Percentiles rank a stretch among this genome's conserved stretches.
These are phyloP conservation scores for Talaromyces sp. DNA, from an alignment of 2,329 filamentous ascomycete genomes.

Conservation along the genomic window DNA sequence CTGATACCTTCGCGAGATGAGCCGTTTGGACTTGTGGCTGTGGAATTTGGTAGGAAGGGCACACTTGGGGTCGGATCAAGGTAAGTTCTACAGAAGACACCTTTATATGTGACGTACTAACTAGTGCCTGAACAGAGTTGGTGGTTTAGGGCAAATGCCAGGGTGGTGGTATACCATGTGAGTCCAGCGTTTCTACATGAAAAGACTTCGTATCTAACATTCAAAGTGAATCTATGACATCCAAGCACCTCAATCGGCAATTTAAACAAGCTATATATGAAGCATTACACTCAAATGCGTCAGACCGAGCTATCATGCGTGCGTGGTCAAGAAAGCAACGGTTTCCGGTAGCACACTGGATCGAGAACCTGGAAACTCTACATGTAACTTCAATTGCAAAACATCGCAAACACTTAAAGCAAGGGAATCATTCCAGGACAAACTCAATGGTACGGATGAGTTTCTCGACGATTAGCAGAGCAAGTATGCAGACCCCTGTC, in stretches of 20 bases:
- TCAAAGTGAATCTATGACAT: slow-evolving; percentile 49
- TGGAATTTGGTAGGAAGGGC: slow-evolving; percentile 60
- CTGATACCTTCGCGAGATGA: slow-evolving; percentile 62
- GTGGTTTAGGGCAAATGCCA: slow-evolving; percentile 59
- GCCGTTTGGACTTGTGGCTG: slow-evolving; percentile 60
- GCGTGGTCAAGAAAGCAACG: slow-evolving; percentile 56
- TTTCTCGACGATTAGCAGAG: neutral
- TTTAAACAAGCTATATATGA: slow-evolving; percentile 55
- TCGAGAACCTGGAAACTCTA: slow-evolving; percentile 54
- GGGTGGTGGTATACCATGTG: slow-evolving; percentile 60
- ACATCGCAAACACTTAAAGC: slow-evolving; percentile 36
- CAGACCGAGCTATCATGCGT: slow-evolving; percentile 53
- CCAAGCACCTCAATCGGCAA: slow-evolving; percentile 55
- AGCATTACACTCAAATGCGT: slow-evolving; percentile 49
- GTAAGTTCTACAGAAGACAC: neutral
- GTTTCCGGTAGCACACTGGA: slow-evolving; percentile 59
- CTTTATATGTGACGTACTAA: neutral
- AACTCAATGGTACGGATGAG: slow-evolving; percentile 1
- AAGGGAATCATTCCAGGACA: slow-evolving; percentile 12
- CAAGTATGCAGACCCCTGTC: slow-evolving; percentile 1
- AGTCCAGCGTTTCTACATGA: neutral
- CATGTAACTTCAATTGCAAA: slow-evolving; percentile 52
- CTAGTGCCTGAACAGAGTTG: slow-evolving; percentile 43
- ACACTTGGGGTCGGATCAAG: slow-evolving; percentile 53
- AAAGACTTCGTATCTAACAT: neutral